A percentile compares a stretch with the other conserved stretches of the same genome.
Conservation (phyloP, 257 asterid genomes). For the Dorcoceras hygrometricum region DNA sequence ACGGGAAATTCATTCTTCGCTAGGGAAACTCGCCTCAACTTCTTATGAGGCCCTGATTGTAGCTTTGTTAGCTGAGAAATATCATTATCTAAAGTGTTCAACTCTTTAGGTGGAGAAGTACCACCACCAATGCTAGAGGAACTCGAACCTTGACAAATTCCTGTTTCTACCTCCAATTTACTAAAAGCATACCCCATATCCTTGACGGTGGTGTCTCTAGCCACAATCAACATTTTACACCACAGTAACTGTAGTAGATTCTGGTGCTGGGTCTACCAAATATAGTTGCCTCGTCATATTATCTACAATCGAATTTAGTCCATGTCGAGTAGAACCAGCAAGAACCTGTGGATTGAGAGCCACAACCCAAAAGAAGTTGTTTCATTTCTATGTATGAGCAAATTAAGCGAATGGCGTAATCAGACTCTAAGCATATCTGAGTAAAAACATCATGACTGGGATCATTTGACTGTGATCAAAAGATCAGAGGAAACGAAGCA, state of each 20-base stretch:
- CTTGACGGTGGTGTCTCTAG: slow-evolving; percentile 25
- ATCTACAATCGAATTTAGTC: slow-evolving; percentile 15
- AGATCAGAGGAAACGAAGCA: neutral
- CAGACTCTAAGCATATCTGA: neutral
- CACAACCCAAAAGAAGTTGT: neutral
- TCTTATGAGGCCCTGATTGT: slow-evolving; percentile 59
- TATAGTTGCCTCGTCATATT: slow-evolving; percentile 21
- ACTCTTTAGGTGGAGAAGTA: slow-evolving; percentile 22
- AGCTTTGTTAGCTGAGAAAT: slow-evolving; percentile 74
- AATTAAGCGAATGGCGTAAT: neutral
- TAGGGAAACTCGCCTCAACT: slow-evolving; percentile 35
- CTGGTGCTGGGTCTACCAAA: neutral
- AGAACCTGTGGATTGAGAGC: slow-evolving; percentile 23
- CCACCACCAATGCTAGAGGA: slow-evolving; percentile 31
- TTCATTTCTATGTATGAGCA: neutral
- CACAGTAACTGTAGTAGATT: slow-evolving; percentile 21
- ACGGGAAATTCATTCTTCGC: slow-evolving; percentile 50
- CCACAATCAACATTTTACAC: slow-evolving; percentile 37
- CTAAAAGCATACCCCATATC: slow-evolving; percentile 74
- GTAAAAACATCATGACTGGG: neutral
- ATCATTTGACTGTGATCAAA: neutral
- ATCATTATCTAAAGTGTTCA: slow-evolving; percentile 43
- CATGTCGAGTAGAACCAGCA: slow-evolving; percentile 21
- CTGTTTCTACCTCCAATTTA: slow-evolving; percentile 54
- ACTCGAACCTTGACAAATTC: slow-evolving; percentile 43